Conservation (phyloP, 1,284 basidiomycete species). For the Malassezia globosa region DNA sequence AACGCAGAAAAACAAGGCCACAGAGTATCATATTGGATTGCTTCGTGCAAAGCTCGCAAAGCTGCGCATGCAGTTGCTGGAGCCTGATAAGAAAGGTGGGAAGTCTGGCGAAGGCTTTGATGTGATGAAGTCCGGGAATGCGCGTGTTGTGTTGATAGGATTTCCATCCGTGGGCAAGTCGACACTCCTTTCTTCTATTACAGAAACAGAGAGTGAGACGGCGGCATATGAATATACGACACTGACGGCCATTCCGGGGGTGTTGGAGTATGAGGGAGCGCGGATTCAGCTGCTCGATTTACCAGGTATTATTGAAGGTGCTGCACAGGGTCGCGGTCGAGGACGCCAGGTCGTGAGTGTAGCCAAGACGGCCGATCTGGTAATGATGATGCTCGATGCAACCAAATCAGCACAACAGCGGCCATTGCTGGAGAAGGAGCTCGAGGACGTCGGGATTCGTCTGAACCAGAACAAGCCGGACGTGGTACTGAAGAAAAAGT, state of each 20-base stretch:
- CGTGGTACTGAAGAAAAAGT: conserved; percentile 59
- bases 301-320: conserved; percentile 94
- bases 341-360: conserved; percentile 78
- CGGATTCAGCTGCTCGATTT: conserved; percentile 58
- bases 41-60: conserved; percentile 42
- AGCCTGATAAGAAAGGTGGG: conserved; percentile 34
- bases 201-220: conserved; percentile 73
- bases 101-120: conserved; percentile 42
- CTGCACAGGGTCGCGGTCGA: conserved; percentile 65
- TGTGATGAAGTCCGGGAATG: conserved; percentile 41
- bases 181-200: conserved; percentile 79
- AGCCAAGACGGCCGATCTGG: conserved; percentile 85
- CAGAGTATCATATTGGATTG: conserved; percentile 42
- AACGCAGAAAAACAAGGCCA: conserved; percentile 50
- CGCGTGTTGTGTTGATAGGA: conserved; percentile 69
- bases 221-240: conserved; percentile 96
- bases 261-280: conserved; percentile 50
- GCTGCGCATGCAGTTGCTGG: conserved; percentile 39
- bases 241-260: conserved; percentile 53
- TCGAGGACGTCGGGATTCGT: conserved; percentile 91
- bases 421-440: conserved; percentile 72
- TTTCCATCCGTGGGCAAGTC: conserved; percentile 72
- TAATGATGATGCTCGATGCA: conserved; percentile 81
- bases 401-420: conserved; percentile 92
- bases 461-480: conserved; percentile 81